Evolutionary conservation across 768 basidiomycete genomes (phyloP).

Genomic region (Mycena galopus): DNA sequence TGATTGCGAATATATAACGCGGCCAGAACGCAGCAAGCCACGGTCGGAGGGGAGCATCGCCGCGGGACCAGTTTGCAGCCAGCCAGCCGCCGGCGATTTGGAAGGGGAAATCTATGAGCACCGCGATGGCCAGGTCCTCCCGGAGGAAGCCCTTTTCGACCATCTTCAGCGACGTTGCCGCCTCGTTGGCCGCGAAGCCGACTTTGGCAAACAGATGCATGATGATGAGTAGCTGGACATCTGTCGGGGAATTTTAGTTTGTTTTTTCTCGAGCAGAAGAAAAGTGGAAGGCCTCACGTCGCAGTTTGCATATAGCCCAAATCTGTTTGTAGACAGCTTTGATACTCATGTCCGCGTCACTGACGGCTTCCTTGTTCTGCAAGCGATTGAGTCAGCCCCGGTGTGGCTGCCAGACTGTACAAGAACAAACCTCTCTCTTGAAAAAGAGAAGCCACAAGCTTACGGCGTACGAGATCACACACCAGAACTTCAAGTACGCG

Average conservation of each 20-base stretch:
- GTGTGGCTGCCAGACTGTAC: neutral
- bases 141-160: constrained; percentile 97
- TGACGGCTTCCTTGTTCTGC: constrained; percentile 81
- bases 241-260: constrained; percentile 55
- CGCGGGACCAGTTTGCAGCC: constrained; percentile 91
- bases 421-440: constrained; percentile 82
- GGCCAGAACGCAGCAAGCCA: constrained; percentile 96
- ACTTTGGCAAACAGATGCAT: constrained; percentile 94
- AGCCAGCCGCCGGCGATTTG: constrained; percentile 96
- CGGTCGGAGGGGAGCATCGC: constrained; percentile 81
- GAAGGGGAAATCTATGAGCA: constrained; percentile 97
- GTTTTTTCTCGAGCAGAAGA: neutral
- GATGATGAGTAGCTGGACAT: constrained; percentile 88
- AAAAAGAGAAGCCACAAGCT: constrained; percentile 90
- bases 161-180: constrained; percentile 91
- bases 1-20: constrained; percentile 77
- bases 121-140: constrained; percentile 95
- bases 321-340: constrained; percentile 93
- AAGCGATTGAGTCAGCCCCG: neutral
- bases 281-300: constrained; percentile 67
- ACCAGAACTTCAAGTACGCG: constrained; percentile 91
- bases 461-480: constrained; percentile 82
- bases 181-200: constrained; percentile 95
- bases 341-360: constrained; percentile 90
- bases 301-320: constrained; percentile 92